Conservation (phyloP, 140 eudicot species). For the Anethum foeniculum region DNA sequence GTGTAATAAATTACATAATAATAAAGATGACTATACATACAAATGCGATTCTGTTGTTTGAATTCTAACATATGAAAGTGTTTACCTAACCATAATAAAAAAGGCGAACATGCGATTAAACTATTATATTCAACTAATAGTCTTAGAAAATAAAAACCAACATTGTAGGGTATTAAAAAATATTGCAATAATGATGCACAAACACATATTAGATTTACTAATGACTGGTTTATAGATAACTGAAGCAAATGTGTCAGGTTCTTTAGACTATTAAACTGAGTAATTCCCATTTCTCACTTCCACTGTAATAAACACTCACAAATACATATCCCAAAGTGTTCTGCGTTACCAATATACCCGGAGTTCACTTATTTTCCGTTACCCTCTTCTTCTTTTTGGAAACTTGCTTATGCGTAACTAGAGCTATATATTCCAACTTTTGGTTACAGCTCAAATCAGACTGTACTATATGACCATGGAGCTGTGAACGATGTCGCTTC, state of each 20-base stretch:
- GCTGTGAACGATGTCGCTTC: constrained; percentile 34
- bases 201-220: background rate
- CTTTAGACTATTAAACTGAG: background rate
- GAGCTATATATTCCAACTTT: constrained; percentile 14
- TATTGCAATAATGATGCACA: background rate
- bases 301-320: background rate
- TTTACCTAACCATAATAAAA: background rate
- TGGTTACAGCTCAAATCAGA: constrained; percentile 52
- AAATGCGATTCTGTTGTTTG: background rate
- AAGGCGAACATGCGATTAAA: background rate
- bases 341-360: background rate
- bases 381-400: background rate
- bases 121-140: background rate
- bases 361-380: background rate
- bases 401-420: constrained; percentile 18
- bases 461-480: constrained; percentile 30
- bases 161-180: background rate
- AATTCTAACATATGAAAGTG: background rate
- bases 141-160: background rate
- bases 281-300: background rate
- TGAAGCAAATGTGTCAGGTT: background rate
- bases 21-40: background rate
- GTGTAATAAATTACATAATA: background rate
- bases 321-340: background rate
- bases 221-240: background rate